phyloP scores from a whole-genome alignment of 768 basidiomycete genomes.

The Lyophyllum semitale region DNA sequence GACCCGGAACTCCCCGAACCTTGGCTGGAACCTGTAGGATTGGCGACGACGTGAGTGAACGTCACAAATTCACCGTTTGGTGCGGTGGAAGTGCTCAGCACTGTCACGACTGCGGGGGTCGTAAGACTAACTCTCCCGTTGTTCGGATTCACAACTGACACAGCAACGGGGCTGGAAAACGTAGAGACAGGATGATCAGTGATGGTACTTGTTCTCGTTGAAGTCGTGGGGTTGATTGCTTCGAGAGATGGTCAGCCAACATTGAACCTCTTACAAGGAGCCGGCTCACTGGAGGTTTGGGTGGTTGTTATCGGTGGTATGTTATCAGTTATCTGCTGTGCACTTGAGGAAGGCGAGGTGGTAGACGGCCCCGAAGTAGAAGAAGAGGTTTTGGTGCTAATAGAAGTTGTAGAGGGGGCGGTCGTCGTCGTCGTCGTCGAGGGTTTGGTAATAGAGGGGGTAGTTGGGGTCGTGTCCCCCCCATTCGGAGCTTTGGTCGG shows the following conservation, averaged over 20 bases:
- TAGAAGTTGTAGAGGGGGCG: background rate
- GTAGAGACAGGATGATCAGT: conserved; percentile 44
- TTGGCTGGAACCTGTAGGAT: conserved; percentile 38
- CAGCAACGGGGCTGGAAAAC: conserved; percentile 41
- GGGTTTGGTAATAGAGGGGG: background rate
- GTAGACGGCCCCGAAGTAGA: background rate
- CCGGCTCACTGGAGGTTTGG: conserved; percentile 6
- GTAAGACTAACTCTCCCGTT: conserved; percentile 40
- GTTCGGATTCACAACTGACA: conserved; percentile 38
- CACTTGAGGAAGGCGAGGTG: background rate
- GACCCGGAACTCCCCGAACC: conserved; percentile 23
- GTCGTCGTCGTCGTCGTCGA: background rate
- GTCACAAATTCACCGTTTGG: conserved; percentile 47
- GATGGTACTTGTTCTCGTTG: conserved; percentile 40
- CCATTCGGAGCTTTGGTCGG: background rate
- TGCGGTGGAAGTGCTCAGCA: conserved; percentile 45
- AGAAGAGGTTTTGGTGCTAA: background rate
- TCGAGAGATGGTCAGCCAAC: background rate
- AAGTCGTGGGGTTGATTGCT: background rate
- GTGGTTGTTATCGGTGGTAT: conserved; percentile 4
- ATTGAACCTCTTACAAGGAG: background rate
- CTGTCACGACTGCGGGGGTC: conserved; percentile 48
- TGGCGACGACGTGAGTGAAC: conserved; percentile 54
- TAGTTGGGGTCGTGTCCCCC: background rate
- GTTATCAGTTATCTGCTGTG: background rate